Evolutionary conservation across 306 rosid genomes (phyloP).

Genomic region (Inga laurina): DNA sequence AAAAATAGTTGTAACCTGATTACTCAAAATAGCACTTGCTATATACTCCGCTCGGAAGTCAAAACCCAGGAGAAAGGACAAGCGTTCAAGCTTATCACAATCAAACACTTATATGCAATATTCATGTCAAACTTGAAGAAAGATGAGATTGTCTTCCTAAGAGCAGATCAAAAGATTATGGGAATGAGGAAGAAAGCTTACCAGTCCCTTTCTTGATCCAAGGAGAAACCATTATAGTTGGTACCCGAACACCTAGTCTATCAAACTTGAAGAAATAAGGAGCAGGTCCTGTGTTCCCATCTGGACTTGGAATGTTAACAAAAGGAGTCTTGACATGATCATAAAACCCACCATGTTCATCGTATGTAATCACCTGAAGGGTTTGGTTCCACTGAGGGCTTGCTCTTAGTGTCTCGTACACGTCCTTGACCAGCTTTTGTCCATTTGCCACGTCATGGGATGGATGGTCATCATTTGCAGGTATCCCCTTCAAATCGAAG

Average conservation of each 20-base stretch:
- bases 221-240: conserved; percentile 96
- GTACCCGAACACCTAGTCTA: conserved; percentile 95
- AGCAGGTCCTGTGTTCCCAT: conserved; percentile 97
- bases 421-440: conserved; percentile 91
- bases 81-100: too few species aligned
- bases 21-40: background rate
- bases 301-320: conserved; percentile 86
- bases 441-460: conserved; percentile 99
- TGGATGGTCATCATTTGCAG: conserved; percentile 96
- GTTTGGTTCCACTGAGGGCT: conserved; percentile 97
- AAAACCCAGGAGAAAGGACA: too few species aligned
- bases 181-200: conserved; percentile 36
- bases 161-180: background rate
- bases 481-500: conserved; percentile 71
- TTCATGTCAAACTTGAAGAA: too few species aligned
- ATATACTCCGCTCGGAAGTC: too few species aligned
- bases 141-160: background rate
- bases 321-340: conserved; percentile 93
- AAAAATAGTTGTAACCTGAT: conserved; percentile 16
- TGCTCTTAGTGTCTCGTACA: conserved; percentile 84
- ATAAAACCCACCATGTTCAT: conserved; percentile 94
- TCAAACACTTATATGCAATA: too few species aligned
- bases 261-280: conserved; percentile 97
- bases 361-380: conserved; percentile 86
- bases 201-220: conserved; percentile 98